phyloP scores from a whole-genome alignment of 768 basidiomycete species.

The Chiua virens region DNA sequence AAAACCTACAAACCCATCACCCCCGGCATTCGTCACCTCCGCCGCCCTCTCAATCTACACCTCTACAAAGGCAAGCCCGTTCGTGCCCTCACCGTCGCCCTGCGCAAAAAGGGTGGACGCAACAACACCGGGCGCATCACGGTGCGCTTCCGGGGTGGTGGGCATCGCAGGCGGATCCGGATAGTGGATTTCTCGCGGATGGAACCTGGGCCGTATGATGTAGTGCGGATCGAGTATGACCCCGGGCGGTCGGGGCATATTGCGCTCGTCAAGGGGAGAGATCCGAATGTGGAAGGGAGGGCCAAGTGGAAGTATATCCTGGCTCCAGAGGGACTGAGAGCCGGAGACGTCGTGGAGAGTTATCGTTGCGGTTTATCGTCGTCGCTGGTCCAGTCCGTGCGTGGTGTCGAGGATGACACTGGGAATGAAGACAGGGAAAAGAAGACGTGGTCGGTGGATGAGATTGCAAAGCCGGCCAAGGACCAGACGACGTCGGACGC shows the following conservation, averaged over 20 bases:
- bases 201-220: conserved; percentile 82
- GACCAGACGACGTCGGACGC: conserved; percentile 48
- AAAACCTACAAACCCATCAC: conserved; percentile 91
- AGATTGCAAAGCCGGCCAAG: conserved; percentile 23
- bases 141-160: conserved; percentile 87
- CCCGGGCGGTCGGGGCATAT: conserved; percentile 94
- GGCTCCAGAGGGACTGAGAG: conserved; percentile 84
- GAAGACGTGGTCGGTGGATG: conserved; percentile 18
- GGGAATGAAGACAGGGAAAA: neutral
- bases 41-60: conserved; percentile 78
- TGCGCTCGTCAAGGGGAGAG: conserved; percentile 74
- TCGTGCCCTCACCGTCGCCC: conserved; percentile 75
- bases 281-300: conserved; percentile 49
- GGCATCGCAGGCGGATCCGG: conserved; percentile 84
- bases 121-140: conserved; percentile 84
- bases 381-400: conserved; percentile 53
- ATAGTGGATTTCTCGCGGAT: conserved; percentile 81
- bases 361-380: conserved; percentile 82
- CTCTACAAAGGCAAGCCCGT: conserved; percentile 86
- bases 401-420: conserved; percentile 21
- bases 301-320: conserved; percentile 88
- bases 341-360: conserved; percentile 85
- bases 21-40: conserved; percentile 83
- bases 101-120: conserved; percentile 84
- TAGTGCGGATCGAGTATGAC: conserved; percentile 95